Conservation (phyloP, 495 filamentous ascomycete species). For the Hyaloscypha bicolor region DNA sequence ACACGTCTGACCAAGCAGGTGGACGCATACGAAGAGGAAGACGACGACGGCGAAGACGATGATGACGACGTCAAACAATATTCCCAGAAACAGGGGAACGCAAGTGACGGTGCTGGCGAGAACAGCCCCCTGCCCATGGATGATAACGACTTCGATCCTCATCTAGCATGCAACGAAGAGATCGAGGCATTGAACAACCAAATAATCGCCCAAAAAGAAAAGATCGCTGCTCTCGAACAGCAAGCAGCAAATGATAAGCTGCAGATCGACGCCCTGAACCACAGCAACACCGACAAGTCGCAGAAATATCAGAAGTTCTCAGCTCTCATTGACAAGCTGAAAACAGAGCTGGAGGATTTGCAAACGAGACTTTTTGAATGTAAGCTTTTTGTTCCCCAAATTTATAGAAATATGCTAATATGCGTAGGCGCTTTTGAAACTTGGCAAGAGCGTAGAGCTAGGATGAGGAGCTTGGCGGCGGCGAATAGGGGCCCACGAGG, state of each 20-base stretch:
- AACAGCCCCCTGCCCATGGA: background rate
- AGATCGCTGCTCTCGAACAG: background rate
- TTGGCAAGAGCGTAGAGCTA: conserved; percentile 7
- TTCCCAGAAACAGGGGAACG: too few relatives aligned
- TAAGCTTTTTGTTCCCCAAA: background rate
- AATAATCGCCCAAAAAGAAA: background rate
- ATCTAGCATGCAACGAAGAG: background rate
- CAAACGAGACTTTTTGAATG: background rate
- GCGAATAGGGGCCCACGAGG: background rate
- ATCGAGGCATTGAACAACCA: background rate
- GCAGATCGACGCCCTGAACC: background rate
- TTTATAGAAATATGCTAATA: background rate
- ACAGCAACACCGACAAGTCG: background rate
- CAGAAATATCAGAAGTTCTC: background rate
- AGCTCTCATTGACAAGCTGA: background rate
- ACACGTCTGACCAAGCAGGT: too few relatives aligned
- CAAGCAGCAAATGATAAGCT: background rate
- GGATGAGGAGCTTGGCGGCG: background rate
- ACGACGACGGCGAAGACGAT: too few relatives aligned
- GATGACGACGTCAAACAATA: too few relatives aligned
- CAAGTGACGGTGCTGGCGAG: too few relatives aligned
- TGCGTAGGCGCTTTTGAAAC: background rate
- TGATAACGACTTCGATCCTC: background rate
- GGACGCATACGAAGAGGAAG: too few relatives aligned
- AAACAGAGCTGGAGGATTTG: background rate